Evolutionary conservation across 805 yeast species (phyloP), one percentile per base, ranked within the genome.

Genomic region (Metschnikowia shivogae): DNA sequence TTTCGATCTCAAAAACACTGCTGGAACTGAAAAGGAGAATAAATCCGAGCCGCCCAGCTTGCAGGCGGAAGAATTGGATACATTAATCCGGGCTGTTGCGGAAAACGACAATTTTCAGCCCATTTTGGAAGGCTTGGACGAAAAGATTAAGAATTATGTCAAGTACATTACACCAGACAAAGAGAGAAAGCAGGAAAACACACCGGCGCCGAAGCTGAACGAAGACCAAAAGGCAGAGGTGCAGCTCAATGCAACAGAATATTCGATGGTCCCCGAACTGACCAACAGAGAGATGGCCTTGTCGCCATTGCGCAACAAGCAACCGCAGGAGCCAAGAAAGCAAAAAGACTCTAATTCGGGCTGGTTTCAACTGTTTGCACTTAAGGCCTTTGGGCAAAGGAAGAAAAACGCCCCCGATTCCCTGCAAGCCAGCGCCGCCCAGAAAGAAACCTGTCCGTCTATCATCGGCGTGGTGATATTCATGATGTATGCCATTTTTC

Each of bases 381-480:
- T 34, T 19, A 46, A 28, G 28, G 30, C 38, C 13, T 46, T 47
- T n/a, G 46, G 32, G 17, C 32, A 24, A 10, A 24, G 32, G 14
- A 5, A 22, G 8, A 22, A 22, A 22, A 22, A 22, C 8, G 26
- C 6, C 8, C 8, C 26, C 26, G 8, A 7, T 22, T 22, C 28
- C 22, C 11, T 26, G 7, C 36, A 30, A 13, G 12, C 42, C 20
- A 39, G 12, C 30, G 51, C 35, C 12, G 53, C 49, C 11, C 41
- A 28, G 34, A 34, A 43, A 5, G 49, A 45, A 30, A 29, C 39
- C 1, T 42, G 39, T 19, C 49, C 54, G 3, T 50, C 54, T 17
- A 36, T 43, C 3, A 22, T 50, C 9, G 54, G 46, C 6, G 52
- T 43, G 3, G 52, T 50, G 30, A 45, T 43, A 1, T 43, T 50